phyloP scores from a whole-genome alignment of 1,139 yeast genomes.

The Komagataea norvegica region DNA sequence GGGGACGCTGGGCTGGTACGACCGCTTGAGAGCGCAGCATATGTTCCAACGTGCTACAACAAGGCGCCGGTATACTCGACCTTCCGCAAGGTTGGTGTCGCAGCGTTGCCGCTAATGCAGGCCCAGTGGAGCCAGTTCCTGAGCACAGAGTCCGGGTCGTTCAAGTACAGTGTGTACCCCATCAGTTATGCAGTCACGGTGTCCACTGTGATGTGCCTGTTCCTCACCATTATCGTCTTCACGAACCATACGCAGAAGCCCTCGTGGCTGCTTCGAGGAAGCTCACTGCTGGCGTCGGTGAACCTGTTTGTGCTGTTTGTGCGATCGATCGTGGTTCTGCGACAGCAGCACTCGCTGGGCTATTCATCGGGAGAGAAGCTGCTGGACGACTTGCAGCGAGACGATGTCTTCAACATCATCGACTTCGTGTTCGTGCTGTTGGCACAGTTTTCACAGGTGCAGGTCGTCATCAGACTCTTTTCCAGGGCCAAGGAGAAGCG shows the following conservation, averaged over 20 bases:
- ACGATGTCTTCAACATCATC: slow-evolving; percentile 50
- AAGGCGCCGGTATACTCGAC: slow-evolving; percentile 31
- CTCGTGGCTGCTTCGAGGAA: slow-evolving; percentile 41
- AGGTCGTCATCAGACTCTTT: slow-evolving; percentile 67
- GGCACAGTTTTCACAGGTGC: slow-evolving; percentile 70
- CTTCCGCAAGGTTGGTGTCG: slow-evolving; percentile 24
- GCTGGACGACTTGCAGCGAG: slow-evolving; percentile 42
- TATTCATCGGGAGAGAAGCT: slow-evolving; percentile 50
- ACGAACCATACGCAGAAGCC: slow-evolving; percentile 58
- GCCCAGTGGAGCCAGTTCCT: slow-evolving; percentile 28
- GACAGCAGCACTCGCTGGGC: slow-evolving; percentile 50
- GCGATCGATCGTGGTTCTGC: slow-evolving; percentile 42
- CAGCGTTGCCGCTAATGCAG: slow-evolving; percentile 19
- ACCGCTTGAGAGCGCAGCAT: slow-evolving; percentile 6
- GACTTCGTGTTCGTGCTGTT: slow-evolving; percentile 59
- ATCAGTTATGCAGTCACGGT: slow-evolving; percentile 58
- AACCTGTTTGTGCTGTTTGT: slow-evolving; percentile 50
- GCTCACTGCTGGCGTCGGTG: slow-evolving; percentile 46
- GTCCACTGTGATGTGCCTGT: slow-evolving; percentile 61
- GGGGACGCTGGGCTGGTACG: slow-evolving; percentile 2
- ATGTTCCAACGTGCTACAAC: slow-evolving; percentile 26
- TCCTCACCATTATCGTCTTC: slow-evolving; percentile 57
- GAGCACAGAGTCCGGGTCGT: slow-evolving; percentile 35
- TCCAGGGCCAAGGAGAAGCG: slow-evolving; percentile 69
- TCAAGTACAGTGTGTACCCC: slow-evolving; percentile 54